phyloP scores from a whole-genome alignment of 192 early-diverging fungal genomes.

The Geranomyces variabilis region DNA sequence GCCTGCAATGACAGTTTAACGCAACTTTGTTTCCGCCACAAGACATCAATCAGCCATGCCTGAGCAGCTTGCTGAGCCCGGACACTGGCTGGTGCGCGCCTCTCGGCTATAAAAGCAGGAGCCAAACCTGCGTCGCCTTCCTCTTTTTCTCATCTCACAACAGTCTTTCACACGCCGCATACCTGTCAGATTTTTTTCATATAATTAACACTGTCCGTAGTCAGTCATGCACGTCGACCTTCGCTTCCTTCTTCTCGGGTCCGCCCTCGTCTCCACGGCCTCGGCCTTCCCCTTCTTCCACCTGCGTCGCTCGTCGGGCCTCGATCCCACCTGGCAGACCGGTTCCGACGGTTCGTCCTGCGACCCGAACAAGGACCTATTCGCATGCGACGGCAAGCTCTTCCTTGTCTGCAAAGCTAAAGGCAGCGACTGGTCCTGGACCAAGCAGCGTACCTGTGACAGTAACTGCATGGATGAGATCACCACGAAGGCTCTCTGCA shows the following conservation, averaged over 20 bases:
- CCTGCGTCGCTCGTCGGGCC: background rate
- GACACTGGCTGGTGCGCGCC: no score
- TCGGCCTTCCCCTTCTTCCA: background rate
- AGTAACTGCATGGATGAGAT: background rate
- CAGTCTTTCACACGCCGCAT: no score
- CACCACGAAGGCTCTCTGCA: background rate
- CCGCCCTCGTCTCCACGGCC: background rate
- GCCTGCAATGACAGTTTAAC: no score
- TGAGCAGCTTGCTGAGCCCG: no score
- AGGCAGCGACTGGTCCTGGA: background rate
- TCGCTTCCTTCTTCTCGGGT: background rate
- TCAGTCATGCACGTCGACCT: background rate
- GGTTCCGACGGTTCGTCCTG: constrained; percentile 3
- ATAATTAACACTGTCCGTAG: no score
- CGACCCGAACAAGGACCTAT: background rate
- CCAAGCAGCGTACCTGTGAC: background rate
- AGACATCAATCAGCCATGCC: no score
- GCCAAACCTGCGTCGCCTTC: no score
- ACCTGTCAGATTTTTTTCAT: no score
- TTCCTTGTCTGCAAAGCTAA: background rate
- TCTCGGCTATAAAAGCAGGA: no score
- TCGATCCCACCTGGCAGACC: background rate
- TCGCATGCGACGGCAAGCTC: constrained; percentile 4
- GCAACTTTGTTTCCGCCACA: no score
- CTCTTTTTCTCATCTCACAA: no score